Evolutionary conservation across 2,329 filamentous ascomycete genomes (phyloP), one percentile per base, ranked within the genome.

Genomic region (Calonectria henricotiae): DNA sequence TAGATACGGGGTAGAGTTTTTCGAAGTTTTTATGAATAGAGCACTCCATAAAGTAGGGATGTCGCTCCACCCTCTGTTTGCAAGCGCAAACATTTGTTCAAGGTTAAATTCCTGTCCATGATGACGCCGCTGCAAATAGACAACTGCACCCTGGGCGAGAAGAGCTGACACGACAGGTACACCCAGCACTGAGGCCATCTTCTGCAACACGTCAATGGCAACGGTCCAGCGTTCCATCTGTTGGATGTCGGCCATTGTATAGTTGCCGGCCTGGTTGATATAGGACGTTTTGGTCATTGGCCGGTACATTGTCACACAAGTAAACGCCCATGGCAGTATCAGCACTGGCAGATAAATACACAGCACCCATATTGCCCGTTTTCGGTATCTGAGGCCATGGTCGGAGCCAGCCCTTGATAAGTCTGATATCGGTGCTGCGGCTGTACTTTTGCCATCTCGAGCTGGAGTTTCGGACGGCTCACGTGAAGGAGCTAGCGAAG

Each of bases 121-220:
- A 1, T 43, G 49, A 25, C 64, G 55, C 9, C 67, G 71, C 25
- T 76, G 72, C 3, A 68, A 47, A 13, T 74, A 74, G 1, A 74
- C 65, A 39, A 72, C 68, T 5, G 63, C 67, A 35, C 70, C 74
- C 12, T 69, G 61, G 1, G 68, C 55, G 25, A 76, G 65, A 4
- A 76, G 46, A 17, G 60, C 25, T 15, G 74, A 74, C 17, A 74
- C 62, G 4, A 73, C 49, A 0, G 69, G 72, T 2, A 76, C 30
- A 1, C 70, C 51, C 17, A 73, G 25, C 5, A 61, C 39, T 23
- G 49, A 27, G 1, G 71, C 30, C 8, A 71, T 44, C 3, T 17
- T 46, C 3, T 49, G 62, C 23, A 71, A 39, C 9, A 5, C 1
- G 1, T 47, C 25, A n/a, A 69, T 20, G 8, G 44, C 20, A 15